A percentile compares a stretch with the other conserved stretches of the same genome.
phyloP scores from a whole-genome alignment of 257 asterid genomes.

The Petunia axillaris region DNA sequence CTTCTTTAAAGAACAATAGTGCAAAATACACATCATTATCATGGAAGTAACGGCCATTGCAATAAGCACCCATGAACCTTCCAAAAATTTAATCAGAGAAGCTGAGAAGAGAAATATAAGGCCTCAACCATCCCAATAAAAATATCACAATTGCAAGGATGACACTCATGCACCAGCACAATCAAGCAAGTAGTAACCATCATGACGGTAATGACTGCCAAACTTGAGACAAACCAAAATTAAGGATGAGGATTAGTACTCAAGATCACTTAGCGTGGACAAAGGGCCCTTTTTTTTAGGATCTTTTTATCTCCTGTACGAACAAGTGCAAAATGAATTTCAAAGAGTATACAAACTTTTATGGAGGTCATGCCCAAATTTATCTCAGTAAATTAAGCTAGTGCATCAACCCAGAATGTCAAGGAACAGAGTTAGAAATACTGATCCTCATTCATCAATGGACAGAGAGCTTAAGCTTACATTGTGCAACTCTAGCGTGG shows the following conservation, averaged over 20 bases:
- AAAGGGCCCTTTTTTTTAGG: too few relatives aligned
- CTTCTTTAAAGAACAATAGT: conserved; percentile 75
- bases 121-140: conserved; percentile 76
- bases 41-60: conserved; percentile 70
- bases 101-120: conserved; percentile 63
- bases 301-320: too few relatives aligned
- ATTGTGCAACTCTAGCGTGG: too few relatives aligned
- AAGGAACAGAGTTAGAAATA: too few relatives aligned
- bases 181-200: conserved; percentile 89
- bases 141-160: conserved; percentile 70
- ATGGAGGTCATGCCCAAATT: too few relatives aligned
- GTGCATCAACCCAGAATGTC: too few relatives aligned
- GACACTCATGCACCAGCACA: conserved; percentile 77
- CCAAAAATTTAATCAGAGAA: conserved; percentile 74
- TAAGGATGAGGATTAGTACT: neutral
- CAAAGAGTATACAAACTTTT: too few relatives aligned
- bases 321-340: too few relatives aligned
- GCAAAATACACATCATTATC: conserved; percentile 82
- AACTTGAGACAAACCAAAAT: conserved; percentile 44
- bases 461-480: too few relatives aligned
- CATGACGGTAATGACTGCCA: conserved; percentile 93
- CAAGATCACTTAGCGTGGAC: neutral
- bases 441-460: too few relatives aligned
- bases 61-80: conserved; percentile 92
- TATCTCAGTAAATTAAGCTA: too few relatives aligned